Evolutionary conservation across 2,329 filamentous ascomycete species (phyloP), one percentile per base, ranked within the genome.

Genomic region (Colletotrichum orbiculare): DNA sequence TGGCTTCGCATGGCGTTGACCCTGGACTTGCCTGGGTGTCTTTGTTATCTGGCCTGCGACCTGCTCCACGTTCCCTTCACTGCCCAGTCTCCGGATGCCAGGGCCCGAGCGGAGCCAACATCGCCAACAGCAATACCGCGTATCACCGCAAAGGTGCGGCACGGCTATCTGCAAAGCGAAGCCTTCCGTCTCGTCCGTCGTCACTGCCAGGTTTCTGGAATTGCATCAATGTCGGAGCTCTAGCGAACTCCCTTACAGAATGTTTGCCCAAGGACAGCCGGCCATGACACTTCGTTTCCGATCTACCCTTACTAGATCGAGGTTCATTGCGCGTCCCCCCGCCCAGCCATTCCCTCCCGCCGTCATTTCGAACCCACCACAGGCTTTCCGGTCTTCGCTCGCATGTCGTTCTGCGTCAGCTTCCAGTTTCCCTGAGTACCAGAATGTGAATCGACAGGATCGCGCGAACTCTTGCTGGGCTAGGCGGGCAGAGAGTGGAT

Each of bases 271-370:
- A 25, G 25, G 25, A 25, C 25, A 25, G 25, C 25, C 25, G 25
- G 3, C 42, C 46, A 47, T 52, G 58, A 50, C 50, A 45, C 37
- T 15, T 56, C 58, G 47, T 49, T 54, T 54, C 38, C 48, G 48
- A 66, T 66, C 56, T 50, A 47, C 58, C 42, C 53, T 64, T 64
- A 15, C 46, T 35, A 15, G 17, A 60, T 66, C 64, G 49, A 60
- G 54, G 33, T 54, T 54, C 49, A 64, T 59, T 66, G 60, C 60
- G 64, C 60, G 64, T 64, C 64, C 60, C 17, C 42, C 46, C 5
- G 33, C 39, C 41, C 52, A 64, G 61, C 33, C 61, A 39, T 52
- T 61, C 45, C 25, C 25, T 25, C 25, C 50, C 34, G 62, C 54
- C 64, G 60, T 64, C 64, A 60, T 55, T 25, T 62, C 42, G 37